A percentile compares a stretch with the other conserved stretches of the same genome.
These are phyloP conservation scores for Linnemannia elongata DNA, from an alignment of 192 early-diverging fungal genomes.

Conservation along the genomic window DNA sequence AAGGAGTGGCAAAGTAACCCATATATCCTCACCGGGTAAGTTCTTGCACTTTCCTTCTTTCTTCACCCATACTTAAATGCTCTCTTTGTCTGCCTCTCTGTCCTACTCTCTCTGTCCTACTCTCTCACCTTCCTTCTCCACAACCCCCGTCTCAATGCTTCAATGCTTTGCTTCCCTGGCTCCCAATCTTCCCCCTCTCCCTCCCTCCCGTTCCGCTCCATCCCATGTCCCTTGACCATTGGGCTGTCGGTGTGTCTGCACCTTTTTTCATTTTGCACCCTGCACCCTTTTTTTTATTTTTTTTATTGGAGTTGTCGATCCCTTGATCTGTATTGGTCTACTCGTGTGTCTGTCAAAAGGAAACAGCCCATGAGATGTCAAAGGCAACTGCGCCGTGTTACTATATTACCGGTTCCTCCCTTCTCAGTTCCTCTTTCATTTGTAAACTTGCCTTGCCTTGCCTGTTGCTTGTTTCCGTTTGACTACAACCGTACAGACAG, in stretches of 20 bases:
- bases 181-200: background rate
- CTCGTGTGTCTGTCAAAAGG: background rate
- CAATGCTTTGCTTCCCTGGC: background rate
- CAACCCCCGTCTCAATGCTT: background rate
- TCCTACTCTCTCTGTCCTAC: background rate
- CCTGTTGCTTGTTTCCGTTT: background rate
- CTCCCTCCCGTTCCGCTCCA: too few species aligned
- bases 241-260: background rate
- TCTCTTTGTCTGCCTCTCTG: background rate
- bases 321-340: background rate
- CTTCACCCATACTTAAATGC: background rate
- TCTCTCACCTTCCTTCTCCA: background rate
- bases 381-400: background rate
- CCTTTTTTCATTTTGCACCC: background rate
- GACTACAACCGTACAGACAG: background rate
- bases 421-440: background rate
- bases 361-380: background rate
- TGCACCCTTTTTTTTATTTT: background rate
- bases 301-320: background rate
- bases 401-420: background rate
- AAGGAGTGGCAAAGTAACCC: conserved; percentile 74
- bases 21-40: conserved; percentile 67
- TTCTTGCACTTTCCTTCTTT: background rate
- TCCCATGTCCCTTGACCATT: too few species aligned
- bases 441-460: background rate